These are phyloP conservation scores for Cyamopsis tetragonoloba DNA, from an alignment of 306 rosid genomes.

Conservation along the genomic window DNA sequence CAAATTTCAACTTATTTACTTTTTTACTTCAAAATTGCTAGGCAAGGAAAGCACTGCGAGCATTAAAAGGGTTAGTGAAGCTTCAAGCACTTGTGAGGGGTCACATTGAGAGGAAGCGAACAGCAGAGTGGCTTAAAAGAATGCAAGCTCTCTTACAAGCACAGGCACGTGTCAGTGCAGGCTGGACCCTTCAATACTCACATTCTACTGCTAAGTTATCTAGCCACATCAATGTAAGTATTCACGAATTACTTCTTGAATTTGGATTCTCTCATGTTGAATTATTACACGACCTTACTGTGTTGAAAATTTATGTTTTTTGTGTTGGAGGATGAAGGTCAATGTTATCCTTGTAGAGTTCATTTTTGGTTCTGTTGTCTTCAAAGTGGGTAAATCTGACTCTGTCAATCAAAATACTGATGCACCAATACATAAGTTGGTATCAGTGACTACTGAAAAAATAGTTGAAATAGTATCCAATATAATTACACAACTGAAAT, in stretches of 20 bases:
- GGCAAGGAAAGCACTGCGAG: constrained; percentile 88
- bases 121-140: constrained; percentile 57
- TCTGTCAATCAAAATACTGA: neutral
- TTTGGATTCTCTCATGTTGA: no score
- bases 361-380: neutral
- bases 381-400: neutral
- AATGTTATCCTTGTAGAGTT: neutral
- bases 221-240: constrained; percentile 50
- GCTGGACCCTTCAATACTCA: constrained; percentile 34
- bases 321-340: neutral
- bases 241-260: neutral
- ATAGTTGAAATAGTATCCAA: neutral
- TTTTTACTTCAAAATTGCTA: constrained; percentile 14
- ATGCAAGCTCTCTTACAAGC: constrained; percentile 63
- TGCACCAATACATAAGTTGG: neutral
- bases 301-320: no score
- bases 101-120: constrained; percentile 78
- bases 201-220: constrained; percentile 46
- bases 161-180: constrained; percentile 52
- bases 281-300: no score
- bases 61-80: constrained; percentile 83
- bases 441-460: neutral
- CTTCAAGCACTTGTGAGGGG: constrained; percentile 90
- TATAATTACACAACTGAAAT: neutral
- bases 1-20: neutral